Evolutionary conservation across 139 green algal genomes (phyloP).

Genomic region (Micromonas commoda): DNA sequence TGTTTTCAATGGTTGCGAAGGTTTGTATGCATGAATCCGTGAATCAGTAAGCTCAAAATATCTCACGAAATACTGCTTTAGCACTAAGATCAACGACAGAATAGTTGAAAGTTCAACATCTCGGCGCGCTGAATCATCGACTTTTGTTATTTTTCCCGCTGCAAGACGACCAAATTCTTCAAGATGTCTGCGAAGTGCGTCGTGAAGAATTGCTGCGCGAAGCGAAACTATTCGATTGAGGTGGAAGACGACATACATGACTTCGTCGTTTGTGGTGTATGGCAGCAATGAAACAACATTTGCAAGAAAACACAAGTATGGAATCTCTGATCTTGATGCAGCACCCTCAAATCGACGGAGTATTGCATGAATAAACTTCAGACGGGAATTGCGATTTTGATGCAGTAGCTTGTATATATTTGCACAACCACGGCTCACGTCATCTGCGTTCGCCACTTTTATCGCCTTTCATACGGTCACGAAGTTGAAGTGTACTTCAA

Average conservation of each 20-base stretch:
- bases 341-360: neutral
- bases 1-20: neutral
- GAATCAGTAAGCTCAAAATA: neutral
- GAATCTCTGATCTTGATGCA: neutral
- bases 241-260: constrained; percentile 3
- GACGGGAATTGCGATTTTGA: neutral
- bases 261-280: constrained; percentile 3
- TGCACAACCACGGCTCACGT: neutral
- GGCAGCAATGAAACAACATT: neutral
- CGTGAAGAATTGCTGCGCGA: neutral
- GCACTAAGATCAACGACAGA: neutral
- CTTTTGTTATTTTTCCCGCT: neutral
- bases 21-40: neutral
- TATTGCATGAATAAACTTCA: constrained; percentile 5
- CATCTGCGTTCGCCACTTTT: neutral
- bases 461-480: neutral
- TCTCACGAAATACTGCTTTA: neutral
- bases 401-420: constrained; percentile 2
- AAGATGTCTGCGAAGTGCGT: neutral
- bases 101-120: neutral
- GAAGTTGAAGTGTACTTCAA: neutral
- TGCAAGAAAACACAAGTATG: constrained; percentile 8
- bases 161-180: no score
- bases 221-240: constrained; percentile 8
- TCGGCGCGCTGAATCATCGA: neutral